Evolutionary conservation across 2,329 filamentous ascomycete genomes (phyloP).

Genomic region (Hypoxylon sp.): DNA sequence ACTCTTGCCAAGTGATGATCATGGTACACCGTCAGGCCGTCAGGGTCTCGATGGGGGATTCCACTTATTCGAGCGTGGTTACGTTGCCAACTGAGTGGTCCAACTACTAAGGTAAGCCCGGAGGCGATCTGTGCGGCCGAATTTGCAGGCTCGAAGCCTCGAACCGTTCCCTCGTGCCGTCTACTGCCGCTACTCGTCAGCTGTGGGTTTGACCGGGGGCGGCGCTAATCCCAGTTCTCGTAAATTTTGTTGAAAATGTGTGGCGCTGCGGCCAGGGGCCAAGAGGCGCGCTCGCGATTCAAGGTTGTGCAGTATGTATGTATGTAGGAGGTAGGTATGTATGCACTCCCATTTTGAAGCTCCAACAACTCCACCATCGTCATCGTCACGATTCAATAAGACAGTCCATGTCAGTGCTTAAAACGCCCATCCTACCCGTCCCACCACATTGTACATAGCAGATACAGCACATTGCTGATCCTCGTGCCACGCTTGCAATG

Average conservation of each 20-base stretch:
- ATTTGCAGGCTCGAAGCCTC: slow-evolving; percentile 34
- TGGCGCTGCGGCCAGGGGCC: slow-evolving; percentile 32
- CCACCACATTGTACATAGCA: slow-evolving; percentile 25
- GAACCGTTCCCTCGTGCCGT: slow-evolving; percentile 39
- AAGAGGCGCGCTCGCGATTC: slow-evolving; percentile 36
- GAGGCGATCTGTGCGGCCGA: slow-evolving; percentile 43
- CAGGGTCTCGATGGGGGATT: slow-evolving; percentile 38
- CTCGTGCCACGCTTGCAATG: slow-evolving; percentile 38
- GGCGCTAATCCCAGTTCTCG: slow-evolving; percentile 40
- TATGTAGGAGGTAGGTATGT: neutral
- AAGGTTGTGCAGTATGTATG: slow-evolving; percentile 28
- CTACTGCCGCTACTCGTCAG: slow-evolving; percentile 34
- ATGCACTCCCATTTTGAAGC: slow-evolving; percentile 35
- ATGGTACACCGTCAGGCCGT: slow-evolving; percentile 34
- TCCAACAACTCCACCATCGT: slow-evolving; percentile 42
- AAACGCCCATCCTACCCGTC: slow-evolving; percentile 31
- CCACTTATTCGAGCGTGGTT: slow-evolving; percentile 42
- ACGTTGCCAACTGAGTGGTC: slow-evolving; percentile 43
- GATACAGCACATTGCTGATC: slow-evolving; percentile 29
- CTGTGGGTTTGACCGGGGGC: slow-evolving; percentile 36
- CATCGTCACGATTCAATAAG: slow-evolving; percentile 44
- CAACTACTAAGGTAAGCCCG: slow-evolving; percentile 39
- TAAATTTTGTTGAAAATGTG: slow-evolving; percentile 31
- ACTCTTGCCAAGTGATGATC: slow-evolving; percentile 38
- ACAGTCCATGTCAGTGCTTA: slow-evolving; percentile 36